Evolutionary conservation across 768 basidiomycete genomes (phyloP), one percentile per base, ranked within the genome.

Genomic region (Heimioporus sp.): DNA sequence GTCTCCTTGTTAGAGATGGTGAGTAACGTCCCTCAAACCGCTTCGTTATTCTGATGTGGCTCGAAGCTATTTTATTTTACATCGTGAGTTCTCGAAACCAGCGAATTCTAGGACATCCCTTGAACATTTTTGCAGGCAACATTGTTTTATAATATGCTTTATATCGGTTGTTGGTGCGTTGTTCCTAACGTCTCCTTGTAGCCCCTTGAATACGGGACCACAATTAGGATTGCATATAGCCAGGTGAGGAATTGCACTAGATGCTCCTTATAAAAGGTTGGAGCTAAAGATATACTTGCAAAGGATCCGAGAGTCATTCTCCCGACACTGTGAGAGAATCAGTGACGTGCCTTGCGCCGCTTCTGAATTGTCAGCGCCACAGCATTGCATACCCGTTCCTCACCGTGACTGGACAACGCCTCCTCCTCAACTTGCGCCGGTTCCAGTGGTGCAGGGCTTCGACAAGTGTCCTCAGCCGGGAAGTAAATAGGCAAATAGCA

Each of bases 1-100:
- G 9, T n/a, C 16, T 48, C 1, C 56, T 55, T 10, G 15, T 36
- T 3, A 46, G 50, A 40, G 54, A 58, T 31, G 56, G 54, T 56
- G 28, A 56, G 54, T 15, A 44, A 20, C 48, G 48, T 44, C 20
- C 19, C 24, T 24, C 5, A 5, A 24, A 19, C 15, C 21, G 13
- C 7, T 21, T 20, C 19, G 5, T 37, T n/a, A 11, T 40, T 19
- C 32, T 34, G 13, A 36, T 31, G 5, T 19, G 5, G 10, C 32
- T 17, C 11, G 31, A 13, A 42, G 40, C 38, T 21, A 0, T 43
- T 28, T 42, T 44, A 4, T 50, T 50, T 38, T 50, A 50, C 31
- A 6, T 44, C 8, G 49, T 50, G 20, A 50, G 49, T n/a, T n/a
- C n/a, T 13, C 28, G 3, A 35, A n/a, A 24, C 24, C 24, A 24